phyloP scores from a whole-genome alignment of 1,284 basidiomycete species.

The Exobasidium rhododendri region DNA sequence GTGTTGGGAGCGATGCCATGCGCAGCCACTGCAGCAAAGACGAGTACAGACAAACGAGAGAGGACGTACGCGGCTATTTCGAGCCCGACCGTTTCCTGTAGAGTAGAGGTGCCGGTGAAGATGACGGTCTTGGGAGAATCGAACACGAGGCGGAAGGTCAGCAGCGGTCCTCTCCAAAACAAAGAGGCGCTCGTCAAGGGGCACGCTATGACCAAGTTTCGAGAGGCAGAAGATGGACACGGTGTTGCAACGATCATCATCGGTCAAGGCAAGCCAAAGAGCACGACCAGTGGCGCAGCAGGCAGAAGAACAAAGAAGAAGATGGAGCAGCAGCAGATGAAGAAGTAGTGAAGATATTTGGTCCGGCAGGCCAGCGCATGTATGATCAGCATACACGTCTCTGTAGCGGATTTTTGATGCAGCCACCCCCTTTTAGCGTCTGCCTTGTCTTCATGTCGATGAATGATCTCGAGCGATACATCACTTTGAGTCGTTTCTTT shows the following conservation, averaged over 20 bases:
- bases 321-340: not conserved
- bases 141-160: not conserved
- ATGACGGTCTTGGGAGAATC: not conserved
- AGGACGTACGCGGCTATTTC: not conserved
- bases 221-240: not conserved
- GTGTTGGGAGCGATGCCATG: too few species aligned
- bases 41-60: constrained; percentile 1
- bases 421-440: too few species aligned
- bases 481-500: too few species aligned
- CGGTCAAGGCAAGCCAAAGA: not conserved
- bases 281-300: not conserved
- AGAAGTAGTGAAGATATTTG: not conserved
- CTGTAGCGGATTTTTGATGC: too few species aligned
- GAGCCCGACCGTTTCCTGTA: not conserved
- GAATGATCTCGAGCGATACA: too few species aligned
- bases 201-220: not conserved
- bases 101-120: not conserved
- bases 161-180: not conserved
- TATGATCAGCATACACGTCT: too few species aligned
- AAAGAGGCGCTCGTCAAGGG: not conserved
- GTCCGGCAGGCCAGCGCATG: too few species aligned
- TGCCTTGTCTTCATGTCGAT: too few species aligned
- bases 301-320: constrained; percentile 1
- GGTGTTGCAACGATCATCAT: not conserved
- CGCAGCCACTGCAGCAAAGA: too few species aligned